Conservation (phyloP, 257 asterid species). For the Solanum acaule region DNA sequence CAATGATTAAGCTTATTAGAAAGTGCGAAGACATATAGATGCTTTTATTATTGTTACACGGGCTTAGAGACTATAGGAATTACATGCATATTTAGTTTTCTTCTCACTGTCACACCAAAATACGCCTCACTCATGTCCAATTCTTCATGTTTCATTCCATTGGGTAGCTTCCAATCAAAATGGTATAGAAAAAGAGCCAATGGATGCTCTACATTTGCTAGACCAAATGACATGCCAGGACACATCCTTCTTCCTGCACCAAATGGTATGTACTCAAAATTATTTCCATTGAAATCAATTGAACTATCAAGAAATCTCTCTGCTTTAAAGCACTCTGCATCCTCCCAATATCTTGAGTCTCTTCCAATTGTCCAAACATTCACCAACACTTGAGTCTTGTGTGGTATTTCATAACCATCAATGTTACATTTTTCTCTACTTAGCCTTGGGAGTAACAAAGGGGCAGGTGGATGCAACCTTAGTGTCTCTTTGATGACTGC, state of each 20-base stretch:
- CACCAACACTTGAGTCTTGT: neutral
- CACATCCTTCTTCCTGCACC: slow-evolving; percentile 12
- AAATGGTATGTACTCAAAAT: neutral
- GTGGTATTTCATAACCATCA: neutral
- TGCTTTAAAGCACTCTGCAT: neutral
- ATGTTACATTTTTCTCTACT: neutral
- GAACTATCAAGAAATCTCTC: neutral
- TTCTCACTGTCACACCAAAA: neutral
- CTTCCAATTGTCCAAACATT: neutral
- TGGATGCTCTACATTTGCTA: neutral
- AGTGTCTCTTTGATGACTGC: neutral
- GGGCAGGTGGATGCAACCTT: neutral
- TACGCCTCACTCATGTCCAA: neutral
- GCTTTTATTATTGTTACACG: neutral
- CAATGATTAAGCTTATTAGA: neutral
- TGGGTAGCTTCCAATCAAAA: neutral
- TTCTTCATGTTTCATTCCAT: neutral
- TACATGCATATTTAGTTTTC: neutral
- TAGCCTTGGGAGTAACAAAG: neutral
- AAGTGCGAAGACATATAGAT: neutral
- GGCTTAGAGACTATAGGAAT: neutral
- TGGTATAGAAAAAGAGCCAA: neutral
- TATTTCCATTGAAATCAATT: neutral
- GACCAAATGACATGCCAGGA: neutral
- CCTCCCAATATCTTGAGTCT: neutral